These are phyloP conservation scores for Bjerkandera adusta DNA, from an alignment of 1,284 basidiomycete species.

Conservation along the genomic window DNA sequence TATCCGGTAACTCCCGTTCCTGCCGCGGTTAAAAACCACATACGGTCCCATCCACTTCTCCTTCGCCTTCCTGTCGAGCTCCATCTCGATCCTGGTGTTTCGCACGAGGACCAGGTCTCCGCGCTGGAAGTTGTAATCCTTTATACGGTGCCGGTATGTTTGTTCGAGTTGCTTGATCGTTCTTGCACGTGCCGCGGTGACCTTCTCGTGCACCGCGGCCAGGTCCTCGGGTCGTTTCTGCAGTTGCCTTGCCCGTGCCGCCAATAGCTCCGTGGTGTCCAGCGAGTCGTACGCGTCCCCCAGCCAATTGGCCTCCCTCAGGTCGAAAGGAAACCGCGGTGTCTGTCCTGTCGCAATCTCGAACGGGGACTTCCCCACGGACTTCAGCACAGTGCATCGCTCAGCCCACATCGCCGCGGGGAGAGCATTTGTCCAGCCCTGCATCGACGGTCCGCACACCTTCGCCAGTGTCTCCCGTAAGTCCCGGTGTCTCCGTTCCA, in stretches of 20 bases:
- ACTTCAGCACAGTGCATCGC: no score
- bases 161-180: constrained; percentile 24
- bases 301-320: neutral
- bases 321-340: constrained; percentile 7
- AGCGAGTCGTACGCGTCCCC: neutral
- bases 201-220: constrained; percentile 10
- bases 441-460: no score
- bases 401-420: no score
- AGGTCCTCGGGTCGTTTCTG: constrained; percentile 23
- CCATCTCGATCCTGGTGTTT: constrained; percentile 35
- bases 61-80: constrained; percentile 30
- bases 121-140: constrained; percentile 32
- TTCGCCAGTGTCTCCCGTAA: constrained; percentile 36
- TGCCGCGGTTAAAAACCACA: constrained; percentile 30
- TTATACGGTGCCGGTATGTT: constrained; percentile 25
- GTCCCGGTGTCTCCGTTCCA: constrained; percentile 36
- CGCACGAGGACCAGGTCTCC: constrained; percentile 35
- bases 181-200: constrained; percentile 22
- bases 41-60: constrained; percentile 25
- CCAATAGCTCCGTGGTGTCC: constrained; percentile 15
- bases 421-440: constrained; percentile 2
- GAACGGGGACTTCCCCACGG: no score
- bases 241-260: constrained; percentile 22
- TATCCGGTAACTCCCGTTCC: constrained; percentile 31
- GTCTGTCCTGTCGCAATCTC: neutral